Conservation (phyloP, 352 stramenopile genomes). For the Pythium phragmitis region DNA sequence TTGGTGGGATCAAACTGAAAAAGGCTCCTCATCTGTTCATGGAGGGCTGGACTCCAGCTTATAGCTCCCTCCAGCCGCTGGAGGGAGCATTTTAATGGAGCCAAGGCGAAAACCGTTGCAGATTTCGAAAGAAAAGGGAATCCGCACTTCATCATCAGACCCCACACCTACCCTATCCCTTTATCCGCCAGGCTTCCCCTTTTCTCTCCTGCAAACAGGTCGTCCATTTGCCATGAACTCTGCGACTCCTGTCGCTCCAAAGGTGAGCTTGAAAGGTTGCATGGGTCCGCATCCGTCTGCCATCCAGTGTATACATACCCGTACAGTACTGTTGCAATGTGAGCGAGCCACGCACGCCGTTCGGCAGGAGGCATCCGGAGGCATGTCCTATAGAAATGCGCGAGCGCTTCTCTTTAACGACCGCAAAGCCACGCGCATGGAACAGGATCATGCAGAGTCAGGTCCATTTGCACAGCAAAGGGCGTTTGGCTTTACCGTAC, state of each 20-base stretch:
- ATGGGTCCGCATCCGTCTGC: constrained; percentile 6
- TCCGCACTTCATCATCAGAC: not conserved
- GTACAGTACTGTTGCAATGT: not conserved
- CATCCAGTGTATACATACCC: too few species aligned
- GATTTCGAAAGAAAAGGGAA: constrained; percentile 3
- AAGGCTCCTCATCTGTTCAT: too few species aligned
- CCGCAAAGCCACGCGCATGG: constrained; percentile 6
- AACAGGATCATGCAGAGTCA: not conserved
- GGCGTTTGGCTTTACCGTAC: too few species aligned
- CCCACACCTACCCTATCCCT: not conserved
- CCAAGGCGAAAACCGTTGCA: not conserved
- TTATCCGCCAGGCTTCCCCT: not conserved
- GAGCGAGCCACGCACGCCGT: constrained; percentile 7
- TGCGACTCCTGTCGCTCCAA: not conserved
- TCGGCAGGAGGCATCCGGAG: too few species aligned
- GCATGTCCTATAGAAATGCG: constrained; percentile 6
- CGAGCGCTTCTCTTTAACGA: not conserved
- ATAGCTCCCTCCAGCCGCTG: too few species aligned
- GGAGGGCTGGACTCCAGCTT: too few species aligned
- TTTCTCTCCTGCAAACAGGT: constrained; percentile 4
- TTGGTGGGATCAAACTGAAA: not conserved
- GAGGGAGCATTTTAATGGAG: not conserved
- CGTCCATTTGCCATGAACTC: constrained; percentile 2
- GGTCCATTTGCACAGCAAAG: not conserved
- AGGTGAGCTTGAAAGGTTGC: constrained; percentile 25